Conservation (phyloP, 805 yeast species). For the Candida nanaspora region DNA sequence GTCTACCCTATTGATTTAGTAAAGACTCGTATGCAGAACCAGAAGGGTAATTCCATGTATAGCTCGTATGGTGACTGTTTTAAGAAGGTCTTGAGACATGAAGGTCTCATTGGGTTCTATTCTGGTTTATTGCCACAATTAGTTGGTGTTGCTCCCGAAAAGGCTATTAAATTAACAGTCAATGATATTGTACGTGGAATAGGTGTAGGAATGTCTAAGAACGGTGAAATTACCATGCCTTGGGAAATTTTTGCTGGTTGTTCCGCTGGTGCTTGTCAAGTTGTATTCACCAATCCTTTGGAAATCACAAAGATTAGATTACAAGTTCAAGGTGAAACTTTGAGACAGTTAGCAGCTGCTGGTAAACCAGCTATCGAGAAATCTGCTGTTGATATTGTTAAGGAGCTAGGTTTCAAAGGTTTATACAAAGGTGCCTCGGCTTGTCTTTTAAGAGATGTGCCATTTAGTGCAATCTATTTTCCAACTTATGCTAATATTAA, state of each 20-base stretch:
- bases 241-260: constrained; percentile 88
- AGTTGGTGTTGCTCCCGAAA: constrained; percentile 97
- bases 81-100: constrained; percentile 62
- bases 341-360: constrained; percentile 29
- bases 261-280: constrained; percentile 95
- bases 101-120: constrained; percentile 81
- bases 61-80: constrained; percentile 83
- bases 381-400: constrained; percentile 66
- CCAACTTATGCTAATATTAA: constrained; percentile 95
- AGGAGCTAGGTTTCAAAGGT: constrained; percentile 75
- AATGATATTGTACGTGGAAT: constrained; percentile 79
- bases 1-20: constrained; percentile 96
- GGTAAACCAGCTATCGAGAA: constrained; percentile 27
- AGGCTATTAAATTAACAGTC: constrained; percentile 92
- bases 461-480: constrained; percentile 94
- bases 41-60: constrained; percentile 64
- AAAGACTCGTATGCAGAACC: constrained; percentile 97
- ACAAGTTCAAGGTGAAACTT: constrained; percentile 81
- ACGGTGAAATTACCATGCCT: constrained; percentile 40
- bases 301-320: constrained; percentile 93
- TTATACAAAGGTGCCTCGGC: constrained; percentile 89
- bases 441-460: constrained; percentile 90
- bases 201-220: constrained; percentile 44
- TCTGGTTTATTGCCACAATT: constrained; percentile 92
- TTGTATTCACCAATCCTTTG: constrained; percentile 89